Base-by-base conservation (phyloP, 2,329 filamentous ascomycete species). In the Xylaria sp. region DNA sequence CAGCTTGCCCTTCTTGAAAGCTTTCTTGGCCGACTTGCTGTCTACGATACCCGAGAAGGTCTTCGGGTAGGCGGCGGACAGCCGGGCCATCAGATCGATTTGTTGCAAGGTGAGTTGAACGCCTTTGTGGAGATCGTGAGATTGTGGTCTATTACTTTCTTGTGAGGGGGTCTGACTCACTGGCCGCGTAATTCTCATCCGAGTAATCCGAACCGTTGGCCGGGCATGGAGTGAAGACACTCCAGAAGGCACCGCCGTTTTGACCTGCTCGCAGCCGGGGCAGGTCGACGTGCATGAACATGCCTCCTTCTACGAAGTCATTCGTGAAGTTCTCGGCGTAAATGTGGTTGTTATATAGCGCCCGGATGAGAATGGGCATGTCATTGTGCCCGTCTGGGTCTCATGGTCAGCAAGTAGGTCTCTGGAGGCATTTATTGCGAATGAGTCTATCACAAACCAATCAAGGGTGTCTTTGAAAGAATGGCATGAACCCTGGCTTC, bases 201-300 rank as follows among this genome's bases (percentile, higher is more conserved):
- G 88, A 89, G 69, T 90, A 92, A 73, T 95, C 85, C 3, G 81
- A 81, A 52, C 84, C 85, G 68, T 93, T 85, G 9, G 74, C 73
- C 0, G 92, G 92, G 70, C 92, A 97, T 0, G 84, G 83, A 47
- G 89, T 85, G 68, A 82, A 97, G 8, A 94, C 91, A 71, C 88
- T 92, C 93, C 92, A 97, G 72, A 97, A 97, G n/a, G 90, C 87
- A 58, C 92, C 93, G 46, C 92, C 92, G 63, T 88, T 85, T 66
- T 81, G 79, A 1, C 92, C 92, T 54, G 83, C 74, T 42, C 83
- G 80, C 52, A 96, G 80, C 4, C 92, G 85, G 1, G 88, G 86
- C 7, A 96, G 76, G 72, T 97, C 93, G 55, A 94, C 88, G 66
- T 97, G 90, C 2, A 80, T 80, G 0, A 73, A 70, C 55, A 96